Percentiles rank a stretch among this genome's conserved stretches.
These are phyloP conservation scores for Malbranchea zuffiana DNA, from an alignment of 2,329 filamentous ascomycete genomes.

Conservation along the genomic window DNA sequence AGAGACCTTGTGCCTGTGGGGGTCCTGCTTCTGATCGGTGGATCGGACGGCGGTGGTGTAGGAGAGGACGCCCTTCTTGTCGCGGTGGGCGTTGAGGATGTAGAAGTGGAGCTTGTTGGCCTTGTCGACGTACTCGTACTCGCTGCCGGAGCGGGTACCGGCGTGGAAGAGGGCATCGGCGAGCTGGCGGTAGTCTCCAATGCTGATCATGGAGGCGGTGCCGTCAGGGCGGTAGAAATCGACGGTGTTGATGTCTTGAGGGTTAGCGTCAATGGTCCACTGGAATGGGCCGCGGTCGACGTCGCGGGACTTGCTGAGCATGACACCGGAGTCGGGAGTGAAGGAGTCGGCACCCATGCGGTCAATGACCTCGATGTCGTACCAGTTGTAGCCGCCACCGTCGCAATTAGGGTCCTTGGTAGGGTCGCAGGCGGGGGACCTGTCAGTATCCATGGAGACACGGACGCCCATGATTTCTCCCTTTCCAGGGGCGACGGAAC, in stretches of 20 bases:
- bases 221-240: conserved; percentile 15
- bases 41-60: conserved; percentile 14
- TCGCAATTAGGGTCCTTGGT: conserved; percentile 14
- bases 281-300: conserved; percentile 9
- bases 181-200: conserved; percentile 16
- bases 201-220: conserved; percentile 10
- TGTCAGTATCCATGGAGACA: conserved; percentile 14
- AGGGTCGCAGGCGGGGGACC: conserved; percentile 10
- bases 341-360: conserved; percentile 16
- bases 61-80: conserved; percentile 13
- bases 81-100: conserved; percentile 14
- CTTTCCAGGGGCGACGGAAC: conserved; percentile 10
- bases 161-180: conserved; percentile 16
- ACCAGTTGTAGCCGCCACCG: conserved; percentile 12
- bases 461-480: conserved; percentile 12
- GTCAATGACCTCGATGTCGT: conserved; percentile 16
- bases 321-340: conserved; percentile 14
- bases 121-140: conserved; percentile 15
- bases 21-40: conserved; percentile 8
- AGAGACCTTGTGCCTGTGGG: conserved; percentile 10
- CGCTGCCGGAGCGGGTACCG: conserved; percentile 16
- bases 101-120: conserved; percentile 15
- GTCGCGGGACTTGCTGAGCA: conserved; percentile 14
- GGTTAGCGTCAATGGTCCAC: conserved; percentile 17
- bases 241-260: conserved; percentile 13